phyloP scores from a whole-genome alignment of 1,284 basidiomycete species.

The Afroboletus lepidellus region DNA sequence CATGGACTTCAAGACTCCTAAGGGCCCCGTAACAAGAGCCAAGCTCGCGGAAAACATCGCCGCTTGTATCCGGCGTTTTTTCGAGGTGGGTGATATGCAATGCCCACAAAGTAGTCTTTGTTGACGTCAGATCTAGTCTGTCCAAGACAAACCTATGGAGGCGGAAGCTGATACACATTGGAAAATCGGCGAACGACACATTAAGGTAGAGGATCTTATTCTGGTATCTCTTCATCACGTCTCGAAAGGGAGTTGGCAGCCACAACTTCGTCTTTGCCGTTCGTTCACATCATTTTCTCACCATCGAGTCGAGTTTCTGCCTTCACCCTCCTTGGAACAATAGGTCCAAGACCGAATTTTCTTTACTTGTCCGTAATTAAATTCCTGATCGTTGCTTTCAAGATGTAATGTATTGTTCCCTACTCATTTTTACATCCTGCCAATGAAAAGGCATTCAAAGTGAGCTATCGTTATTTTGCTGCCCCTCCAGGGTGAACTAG shows the following conservation, averaged over 20 bases:
- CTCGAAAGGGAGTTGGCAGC: conserved; percentile 76
- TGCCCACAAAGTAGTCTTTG: not conserved
- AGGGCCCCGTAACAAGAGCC: conserved; percentile 63
- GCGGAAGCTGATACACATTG: conserved; percentile 57
- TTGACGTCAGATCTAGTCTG: conserved; percentile 40
- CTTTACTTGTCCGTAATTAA: no score
- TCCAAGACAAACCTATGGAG: conserved; percentile 49
- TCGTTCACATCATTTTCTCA: not conserved
- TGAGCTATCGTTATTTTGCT: no score
- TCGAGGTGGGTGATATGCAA: conserved; percentile 37
- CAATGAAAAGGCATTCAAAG: no score
- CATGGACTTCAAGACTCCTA: conserved; percentile 70
- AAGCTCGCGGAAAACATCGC: conserved; percentile 69
- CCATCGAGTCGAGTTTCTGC: conserved; percentile 43
- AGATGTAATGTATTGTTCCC: no score
- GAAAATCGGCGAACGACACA: conserved; percentile 55
- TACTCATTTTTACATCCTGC: no score
- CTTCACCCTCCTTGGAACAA: no score
- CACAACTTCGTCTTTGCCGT: conserved; percentile 57
- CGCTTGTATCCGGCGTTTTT: conserved; percentile 60
- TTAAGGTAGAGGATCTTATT: conserved; percentile 61
- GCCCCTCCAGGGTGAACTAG: no score
- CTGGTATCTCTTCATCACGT: conserved; percentile 77
- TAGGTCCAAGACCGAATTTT: no score
- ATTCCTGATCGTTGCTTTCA: no score